Percentiles rank a stretch among this genome's conserved stretches.
Conservation (phyloP, 495 filamentous ascomycete species). For the Xylaria sp. region DNA sequence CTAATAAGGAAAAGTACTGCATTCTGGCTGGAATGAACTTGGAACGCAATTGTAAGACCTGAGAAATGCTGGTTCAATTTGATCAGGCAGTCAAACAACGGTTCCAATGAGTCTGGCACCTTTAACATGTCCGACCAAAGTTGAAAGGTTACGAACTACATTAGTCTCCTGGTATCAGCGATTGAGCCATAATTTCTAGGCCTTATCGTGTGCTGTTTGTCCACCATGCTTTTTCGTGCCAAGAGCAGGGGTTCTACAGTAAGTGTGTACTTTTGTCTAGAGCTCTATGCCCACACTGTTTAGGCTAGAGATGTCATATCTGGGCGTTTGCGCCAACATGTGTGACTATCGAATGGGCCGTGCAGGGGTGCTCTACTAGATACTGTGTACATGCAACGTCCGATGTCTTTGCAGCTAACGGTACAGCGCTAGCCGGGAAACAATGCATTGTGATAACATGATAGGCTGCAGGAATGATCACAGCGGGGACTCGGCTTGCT, state of each 20-base stretch:
- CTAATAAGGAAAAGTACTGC: slow-evolving; percentile 7
- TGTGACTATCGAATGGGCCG: not conserved
- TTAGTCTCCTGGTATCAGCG: not conserved
- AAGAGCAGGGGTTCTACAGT: not conserved
- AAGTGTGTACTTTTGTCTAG: not conserved
- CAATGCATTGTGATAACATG: not conserved
- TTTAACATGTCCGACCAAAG: not conserved
- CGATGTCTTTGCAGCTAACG: not conserved
- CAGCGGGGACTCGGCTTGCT: too few species aligned
- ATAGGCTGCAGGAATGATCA: not conserved
- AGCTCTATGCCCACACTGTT: not conserved
- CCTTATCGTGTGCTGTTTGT: not conserved
- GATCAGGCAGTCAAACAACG: not conserved
- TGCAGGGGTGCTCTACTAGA: not conserved
- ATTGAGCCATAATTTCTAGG: not conserved
- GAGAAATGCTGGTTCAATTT: not conserved
- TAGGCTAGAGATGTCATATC: not conserved
- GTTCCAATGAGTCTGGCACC: not conserved
- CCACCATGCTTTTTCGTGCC: not conserved
- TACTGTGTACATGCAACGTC: not conserved
- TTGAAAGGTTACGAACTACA: not conserved
- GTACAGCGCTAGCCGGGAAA: not conserved
- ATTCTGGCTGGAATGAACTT: not conserved
- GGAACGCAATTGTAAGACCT: not conserved
- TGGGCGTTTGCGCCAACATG: too few species aligned